A percentile compares a stretch with the other conserved stretches of the same genome.
Conservation (phyloP, 305 asterid species). For the Fraxinus velutina region DNA sequence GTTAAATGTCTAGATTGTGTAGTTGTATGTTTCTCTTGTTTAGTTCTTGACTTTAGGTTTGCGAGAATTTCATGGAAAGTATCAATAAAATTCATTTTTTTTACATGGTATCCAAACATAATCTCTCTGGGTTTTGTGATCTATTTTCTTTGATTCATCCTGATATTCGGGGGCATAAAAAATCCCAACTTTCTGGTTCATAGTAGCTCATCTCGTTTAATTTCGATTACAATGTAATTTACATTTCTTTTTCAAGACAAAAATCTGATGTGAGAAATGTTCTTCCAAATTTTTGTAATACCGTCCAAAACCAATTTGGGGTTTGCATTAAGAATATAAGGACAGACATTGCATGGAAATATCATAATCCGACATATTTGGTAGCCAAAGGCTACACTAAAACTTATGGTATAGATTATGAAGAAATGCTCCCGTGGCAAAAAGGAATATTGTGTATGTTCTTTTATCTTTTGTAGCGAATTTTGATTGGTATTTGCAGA, state of each 20-base stretch:
- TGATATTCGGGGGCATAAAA: neutral
- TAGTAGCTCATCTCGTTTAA: neutral
- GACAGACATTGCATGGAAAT: neutral
- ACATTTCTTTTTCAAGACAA: neutral
- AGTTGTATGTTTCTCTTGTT: neutral
- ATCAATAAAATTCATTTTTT: neutral
- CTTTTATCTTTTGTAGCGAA: neutral
- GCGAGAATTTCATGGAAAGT: neutral
- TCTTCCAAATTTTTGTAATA: neutral
- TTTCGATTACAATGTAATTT: neutral
- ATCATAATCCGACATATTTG: neutral
- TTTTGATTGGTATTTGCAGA: neutral
- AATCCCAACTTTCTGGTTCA: neutral
- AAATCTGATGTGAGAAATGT: neutral
- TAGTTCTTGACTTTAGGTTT: neutral
- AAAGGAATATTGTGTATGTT: neutral
- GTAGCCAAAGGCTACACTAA: neutral
- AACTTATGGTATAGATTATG: neutral
- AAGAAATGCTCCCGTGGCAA: neutral
- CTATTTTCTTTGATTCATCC: neutral
- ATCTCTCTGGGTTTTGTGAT: neutral
- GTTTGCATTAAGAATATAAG: neutral
- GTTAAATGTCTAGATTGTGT: neutral
- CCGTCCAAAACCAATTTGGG: neutral
- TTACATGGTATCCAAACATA: no score